A percentile compares a stretch with the other conserved stretches of the same genome.
Evolutionary conservation across 768 basidiomycete genomes (phyloP).

Genomic region (Kwoniella europaea): DNA sequence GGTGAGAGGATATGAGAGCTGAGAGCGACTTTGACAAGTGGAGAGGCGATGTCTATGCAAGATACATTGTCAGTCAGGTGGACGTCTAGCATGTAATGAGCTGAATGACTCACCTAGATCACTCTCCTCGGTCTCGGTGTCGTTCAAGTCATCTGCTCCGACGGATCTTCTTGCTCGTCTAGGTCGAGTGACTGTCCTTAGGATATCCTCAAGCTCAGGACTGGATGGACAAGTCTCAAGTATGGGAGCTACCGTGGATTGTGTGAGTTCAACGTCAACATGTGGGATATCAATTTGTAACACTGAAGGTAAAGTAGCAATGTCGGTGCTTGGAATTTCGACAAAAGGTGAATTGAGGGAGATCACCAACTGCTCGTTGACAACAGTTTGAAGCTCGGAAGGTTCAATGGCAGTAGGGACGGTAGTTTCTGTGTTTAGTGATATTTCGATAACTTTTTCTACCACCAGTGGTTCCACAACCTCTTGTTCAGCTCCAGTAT

Average conservation of each 20-base stretch:
- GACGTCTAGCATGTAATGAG: not conserved
- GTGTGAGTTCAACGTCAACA: no score
- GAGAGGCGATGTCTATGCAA: conserved; percentile 25
- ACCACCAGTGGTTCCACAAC: no score
- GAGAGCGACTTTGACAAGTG: conserved; percentile 33
- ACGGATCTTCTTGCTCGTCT: conserved; percentile 3
- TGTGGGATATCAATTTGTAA: no score
- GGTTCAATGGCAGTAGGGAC: not conserved
- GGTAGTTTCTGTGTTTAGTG: not conserved
- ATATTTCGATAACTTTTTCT: not conserved
- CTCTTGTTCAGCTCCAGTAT: not conserved
- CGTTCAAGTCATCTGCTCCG: not conserved
- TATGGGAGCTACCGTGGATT: no score
- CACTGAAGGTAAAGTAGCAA: not conserved
- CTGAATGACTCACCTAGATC: conserved; percentile 34
- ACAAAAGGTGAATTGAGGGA: conserved; percentile 19
- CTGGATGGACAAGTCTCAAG: conserved; percentile 9
- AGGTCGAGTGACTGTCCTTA: conserved; percentile 2
- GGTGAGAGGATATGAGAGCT: conserved; percentile 35
- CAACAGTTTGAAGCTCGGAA: not conserved
- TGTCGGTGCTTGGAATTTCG: not conserved
- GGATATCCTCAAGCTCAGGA: conserved; percentile 12
- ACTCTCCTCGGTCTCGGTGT: conserved; percentile 27
- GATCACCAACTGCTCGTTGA: not conserved
- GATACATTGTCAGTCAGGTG: not conserved